Evolutionary conservation across 2,329 filamentous ascomycete genomes (phyloP).

Genomic region (Phoma sp.): DNA sequence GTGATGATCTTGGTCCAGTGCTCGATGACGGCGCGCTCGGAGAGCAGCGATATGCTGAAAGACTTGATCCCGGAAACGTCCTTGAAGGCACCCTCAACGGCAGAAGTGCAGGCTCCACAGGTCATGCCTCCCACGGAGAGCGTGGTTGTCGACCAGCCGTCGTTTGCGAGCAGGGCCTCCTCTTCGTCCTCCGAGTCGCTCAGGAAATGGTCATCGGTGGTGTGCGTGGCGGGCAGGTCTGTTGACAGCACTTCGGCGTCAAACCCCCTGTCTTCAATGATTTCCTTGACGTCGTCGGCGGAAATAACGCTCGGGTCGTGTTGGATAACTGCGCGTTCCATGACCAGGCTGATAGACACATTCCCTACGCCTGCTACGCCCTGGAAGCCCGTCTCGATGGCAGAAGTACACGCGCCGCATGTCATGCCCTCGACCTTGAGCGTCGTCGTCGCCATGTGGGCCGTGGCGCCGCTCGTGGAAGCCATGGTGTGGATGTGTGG

Average conservation of each 20-base stretch:
- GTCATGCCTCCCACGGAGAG: slow-evolving; percentile 88
- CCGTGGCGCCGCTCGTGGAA: slow-evolving; percentile 46
- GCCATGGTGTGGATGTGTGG: slow-evolving; percentile 17
- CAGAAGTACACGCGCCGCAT: slow-evolving; percentile 92
- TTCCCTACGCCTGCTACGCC: slow-evolving; percentile 79
- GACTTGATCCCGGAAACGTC: slow-evolving; percentile 73
- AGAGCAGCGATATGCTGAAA: slow-evolving; percentile 83
- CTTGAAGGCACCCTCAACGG: slow-evolving; percentile 81
- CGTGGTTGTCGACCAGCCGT: slow-evolving; percentile 64
- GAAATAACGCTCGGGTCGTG: slow-evolving; percentile 80
- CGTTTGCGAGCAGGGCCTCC: slow-evolving; percentile 48
- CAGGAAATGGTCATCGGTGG: slow-evolving; percentile 44
- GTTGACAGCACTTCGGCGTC: slow-evolving; percentile 88
- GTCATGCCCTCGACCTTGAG: slow-evolving; percentile 85
- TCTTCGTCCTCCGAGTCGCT: slow-evolving; percentile 47
- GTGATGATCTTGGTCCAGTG: slow-evolving; percentile 68
- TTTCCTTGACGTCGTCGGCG: slow-evolving; percentile 78
- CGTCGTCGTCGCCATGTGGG: slow-evolving; percentile 83
- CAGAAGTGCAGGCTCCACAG: slow-evolving; percentile 86
- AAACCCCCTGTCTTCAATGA: slow-evolving; percentile 90
- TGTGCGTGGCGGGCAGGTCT: slow-evolving; percentile 66
- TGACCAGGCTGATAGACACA: slow-evolving; percentile 91
- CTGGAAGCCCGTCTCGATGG: slow-evolving; percentile 92
- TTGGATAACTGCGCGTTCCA: slow-evolving; percentile 93
- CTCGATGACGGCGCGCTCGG: slow-evolving; percentile 84